Percentiles rank a stretch among this genome's conserved stretches.
These are phyloP conservation scores for Phytophthora sojae DNA, from an alignment of 352 stramenopile species.

Conservation along the genomic window DNA sequence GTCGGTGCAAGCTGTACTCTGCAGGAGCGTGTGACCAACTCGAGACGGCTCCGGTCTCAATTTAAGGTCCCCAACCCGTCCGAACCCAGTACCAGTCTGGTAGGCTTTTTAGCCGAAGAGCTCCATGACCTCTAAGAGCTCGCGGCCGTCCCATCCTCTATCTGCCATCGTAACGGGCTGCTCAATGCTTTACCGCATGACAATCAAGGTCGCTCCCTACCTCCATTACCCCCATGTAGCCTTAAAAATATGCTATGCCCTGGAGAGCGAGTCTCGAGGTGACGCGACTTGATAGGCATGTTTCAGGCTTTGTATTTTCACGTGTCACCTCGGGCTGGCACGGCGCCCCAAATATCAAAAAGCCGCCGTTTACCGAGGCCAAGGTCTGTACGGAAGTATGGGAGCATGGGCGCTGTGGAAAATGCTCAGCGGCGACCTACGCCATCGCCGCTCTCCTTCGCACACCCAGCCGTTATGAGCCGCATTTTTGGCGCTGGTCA, in stretches of 20 bases:
- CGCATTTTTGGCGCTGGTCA: conserved; percentile 9
- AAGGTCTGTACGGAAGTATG: conserved; percentile 10
- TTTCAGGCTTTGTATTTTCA: conserved; percentile 2
- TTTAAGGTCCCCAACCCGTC: conserved; percentile 27
- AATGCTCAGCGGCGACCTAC: conserved; percentile 20
- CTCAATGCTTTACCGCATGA: conserved; percentile 1
- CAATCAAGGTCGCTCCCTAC: neutral
- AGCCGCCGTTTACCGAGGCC: conserved; percentile 16
- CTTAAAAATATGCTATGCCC: conserved; percentile 12
- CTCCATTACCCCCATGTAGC: neutral
- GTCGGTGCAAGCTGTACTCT: conserved; percentile 4
- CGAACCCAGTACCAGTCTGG: conserved; percentile 21
- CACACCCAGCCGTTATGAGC: conserved; percentile 21
- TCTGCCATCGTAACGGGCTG: conserved; percentile 4
- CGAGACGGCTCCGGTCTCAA: conserved; percentile 24
- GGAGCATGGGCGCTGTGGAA: conserved; percentile 31
- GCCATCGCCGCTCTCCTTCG: conserved; percentile 7
- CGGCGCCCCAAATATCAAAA: conserved; percentile 21
- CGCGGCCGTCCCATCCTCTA: conserved; percentile 12
- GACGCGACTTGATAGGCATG: conserved; percentile 11
- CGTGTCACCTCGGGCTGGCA: neutral
- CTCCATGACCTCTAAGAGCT: neutral
- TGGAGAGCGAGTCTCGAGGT: conserved; percentile 1
- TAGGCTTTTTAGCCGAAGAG: neutral
- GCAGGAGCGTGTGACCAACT: conserved; percentile 26